phyloP scores from a whole-genome alignment of 2,329 filamentous ascomycete species.

The Fusarium sp. region DNA sequence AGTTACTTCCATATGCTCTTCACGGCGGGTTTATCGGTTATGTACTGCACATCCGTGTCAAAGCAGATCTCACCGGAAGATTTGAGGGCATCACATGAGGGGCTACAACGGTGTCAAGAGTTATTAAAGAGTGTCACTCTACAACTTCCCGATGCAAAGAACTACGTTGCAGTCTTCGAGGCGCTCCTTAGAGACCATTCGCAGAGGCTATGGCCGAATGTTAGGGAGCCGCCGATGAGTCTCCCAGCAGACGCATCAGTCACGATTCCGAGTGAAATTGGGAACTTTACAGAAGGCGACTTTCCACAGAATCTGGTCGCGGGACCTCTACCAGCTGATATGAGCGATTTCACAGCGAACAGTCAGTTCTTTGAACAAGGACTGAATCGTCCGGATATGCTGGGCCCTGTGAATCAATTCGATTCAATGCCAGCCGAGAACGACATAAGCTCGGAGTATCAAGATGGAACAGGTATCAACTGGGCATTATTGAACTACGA shows the following conservation, averaged over 20 bases:
- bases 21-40: constrained; percentile 55
- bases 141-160: constrained; percentile 34
- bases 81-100: constrained; percentile 2
- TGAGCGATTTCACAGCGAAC: neutral
- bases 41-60: constrained; percentile 45
- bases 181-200: constrained; percentile 18
- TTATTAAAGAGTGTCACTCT: neutral
- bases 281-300: rapidly evolving
- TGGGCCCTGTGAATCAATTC: neutral
- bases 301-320: rapidly evolving
- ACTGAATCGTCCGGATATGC: rapidly evolving
- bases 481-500: constrained; percentile 26
- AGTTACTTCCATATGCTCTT: constrained; percentile 62
- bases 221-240: rapidly evolving
- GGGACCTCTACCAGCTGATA: neutral
- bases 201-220: constrained; percentile 6
- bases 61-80: constrained; percentile 10
- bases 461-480: constrained; percentile 5
- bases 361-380: constrained; percentile 5
- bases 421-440: neutral
- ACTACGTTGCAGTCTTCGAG: constrained; percentile 37
- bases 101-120: neutral
- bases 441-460: neutral
- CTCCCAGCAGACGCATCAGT: neutral
- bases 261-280: neutral